Base-by-base conservation (phyloP, 2,329 filamentous ascomycete species). In the Chaetothyriales sp. region DNA sequence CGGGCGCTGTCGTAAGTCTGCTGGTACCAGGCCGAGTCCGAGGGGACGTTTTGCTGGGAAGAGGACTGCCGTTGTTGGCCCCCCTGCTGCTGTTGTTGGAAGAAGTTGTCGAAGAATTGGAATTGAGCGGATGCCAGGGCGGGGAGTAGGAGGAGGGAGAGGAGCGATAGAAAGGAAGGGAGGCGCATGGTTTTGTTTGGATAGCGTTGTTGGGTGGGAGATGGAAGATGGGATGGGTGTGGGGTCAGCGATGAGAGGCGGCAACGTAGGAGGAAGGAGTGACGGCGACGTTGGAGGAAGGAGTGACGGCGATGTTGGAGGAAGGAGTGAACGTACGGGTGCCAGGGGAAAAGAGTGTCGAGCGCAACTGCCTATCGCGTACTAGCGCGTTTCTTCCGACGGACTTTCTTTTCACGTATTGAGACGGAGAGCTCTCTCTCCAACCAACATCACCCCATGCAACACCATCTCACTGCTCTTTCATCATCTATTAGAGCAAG, bases 91-190 rank as follows among this genome's bases (percentile, higher is more conserved):
- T 78, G 73, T 10, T 74, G 49, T 8, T 56, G 54, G 67, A 98
- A 97, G 87, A 97, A 95, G 63, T 97, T 88, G 67, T 95, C 89
- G 71, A 97, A 98, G 78, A 98, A 95, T 65, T 87, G 85, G 68
- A 97, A 97, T 70, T 97, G 90, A 9, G 87, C 87, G 52, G 77
- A 72, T 3, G 76, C 81, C 15, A 72, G 62, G 29, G 79, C 69
- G 56, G 78, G 70, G 54, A 86, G 64, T 25, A 88, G 67, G 48
- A 85, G 70, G 15, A 88, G 65, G 7, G 33, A 40, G 33, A 40
- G 33, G 33, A 40, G 10, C 10, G 33, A 15, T 10, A 40, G 33
- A 15, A 40, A 4, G 9, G 8, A 15, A 15, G 33, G 33, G 33
- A 15, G 5, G 15, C 15, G 33, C 33, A 40, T 40, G 2, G 33